phyloP scores from a whole-genome alignment of 2,329 filamentous ascomycete genomes.

The Pestalotiopsis sp. region DNA sequence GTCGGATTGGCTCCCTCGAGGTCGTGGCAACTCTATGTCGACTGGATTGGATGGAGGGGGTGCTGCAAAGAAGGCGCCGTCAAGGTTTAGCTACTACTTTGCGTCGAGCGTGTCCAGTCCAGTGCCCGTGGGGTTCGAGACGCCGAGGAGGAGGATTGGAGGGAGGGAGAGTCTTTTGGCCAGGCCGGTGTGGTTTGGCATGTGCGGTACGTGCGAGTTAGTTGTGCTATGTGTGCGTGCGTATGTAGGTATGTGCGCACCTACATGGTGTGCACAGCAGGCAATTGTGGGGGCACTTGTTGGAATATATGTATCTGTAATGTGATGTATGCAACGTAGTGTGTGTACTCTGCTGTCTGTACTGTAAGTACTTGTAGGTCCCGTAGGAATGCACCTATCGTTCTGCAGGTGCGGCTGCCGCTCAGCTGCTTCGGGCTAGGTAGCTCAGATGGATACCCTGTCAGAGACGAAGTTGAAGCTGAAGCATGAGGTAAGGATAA shows the following conservation, averaged over 20 bases:
- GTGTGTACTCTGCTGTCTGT: not conserved
- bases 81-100: constrained; percentile 10
- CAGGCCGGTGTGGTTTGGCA: not conserved
- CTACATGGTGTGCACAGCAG: not conserved
- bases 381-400: not conserved
- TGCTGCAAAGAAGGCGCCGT: constrained; percentile 9
- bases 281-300: not conserved
- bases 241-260: not conserved
- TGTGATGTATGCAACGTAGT: not conserved
- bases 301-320: not conserved
- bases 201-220: not conserved
- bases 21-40: constrained; percentile 13
- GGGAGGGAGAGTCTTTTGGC: not conserved
- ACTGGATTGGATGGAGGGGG: constrained; percentile 10
- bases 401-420: not conserved
- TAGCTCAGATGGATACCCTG: not conserved
- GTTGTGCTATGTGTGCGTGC: not conserved
- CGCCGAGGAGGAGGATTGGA: not conserved
- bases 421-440: not conserved
- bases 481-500: not conserved
- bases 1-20: not conserved
- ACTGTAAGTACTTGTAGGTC: too few species aligned
- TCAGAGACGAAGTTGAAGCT: not conserved
- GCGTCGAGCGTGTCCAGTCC: not conserved
- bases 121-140: constrained; percentile 7